These are phyloP conservation scores for Trypanosoma vivax DNA, from an alignment of 208 protist species.

Conservation along the genomic window DNA sequence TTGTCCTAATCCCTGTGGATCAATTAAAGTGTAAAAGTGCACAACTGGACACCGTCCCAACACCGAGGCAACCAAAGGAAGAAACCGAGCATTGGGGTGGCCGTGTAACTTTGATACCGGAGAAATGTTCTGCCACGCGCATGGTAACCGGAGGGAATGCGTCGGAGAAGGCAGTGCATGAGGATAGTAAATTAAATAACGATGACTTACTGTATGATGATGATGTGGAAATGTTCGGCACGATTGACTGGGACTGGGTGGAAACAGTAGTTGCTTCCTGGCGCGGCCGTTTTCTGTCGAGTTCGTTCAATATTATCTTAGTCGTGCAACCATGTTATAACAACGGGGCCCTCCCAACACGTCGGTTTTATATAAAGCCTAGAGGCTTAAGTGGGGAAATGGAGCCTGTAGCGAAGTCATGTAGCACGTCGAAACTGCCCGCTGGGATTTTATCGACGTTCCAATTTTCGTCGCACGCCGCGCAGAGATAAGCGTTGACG, in stretches of 20 bases:
- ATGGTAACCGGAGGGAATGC: too few relatives aligned
- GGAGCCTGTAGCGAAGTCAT: slow-evolving; percentile 10
- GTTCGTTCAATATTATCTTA: slow-evolving; percentile 37
- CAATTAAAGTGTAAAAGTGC: slow-evolving; percentile 17
- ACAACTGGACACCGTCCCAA: slow-evolving; percentile 13
- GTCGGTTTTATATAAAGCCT: slow-evolving; percentile 14
- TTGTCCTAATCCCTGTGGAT: slow-evolving; percentile 51
- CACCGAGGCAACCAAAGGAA: background rate
- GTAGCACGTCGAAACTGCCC: background rate
- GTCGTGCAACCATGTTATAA: slow-evolving; percentile 51
- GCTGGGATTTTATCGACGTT: slow-evolving; percentile 49
- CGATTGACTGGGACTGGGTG: slow-evolving; percentile 82
- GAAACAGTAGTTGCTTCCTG: slow-evolving; percentile 40
- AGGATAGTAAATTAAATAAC: slow-evolving; percentile 11
- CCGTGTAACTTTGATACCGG: too few relatives aligned
- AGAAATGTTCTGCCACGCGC: too few relatives aligned
- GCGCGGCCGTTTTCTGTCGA: slow-evolving; percentile 31
- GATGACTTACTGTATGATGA: slow-evolving; percentile 16
- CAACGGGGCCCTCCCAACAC: slow-evolving; percentile 7
- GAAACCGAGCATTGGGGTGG: too few relatives aligned
- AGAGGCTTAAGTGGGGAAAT: background rate
- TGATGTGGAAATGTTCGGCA: slow-evolving; percentile 68
- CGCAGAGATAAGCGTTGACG: slow-evolving; percentile 32
- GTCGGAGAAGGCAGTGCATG: background rate
- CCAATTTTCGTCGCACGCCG: slow-evolving; percentile 58